These are phyloP conservation scores for Sordariomycetes sp. DNA, from an alignment of 2,329 filamentous ascomycete genomes.

Conservation along the genomic window DNA sequence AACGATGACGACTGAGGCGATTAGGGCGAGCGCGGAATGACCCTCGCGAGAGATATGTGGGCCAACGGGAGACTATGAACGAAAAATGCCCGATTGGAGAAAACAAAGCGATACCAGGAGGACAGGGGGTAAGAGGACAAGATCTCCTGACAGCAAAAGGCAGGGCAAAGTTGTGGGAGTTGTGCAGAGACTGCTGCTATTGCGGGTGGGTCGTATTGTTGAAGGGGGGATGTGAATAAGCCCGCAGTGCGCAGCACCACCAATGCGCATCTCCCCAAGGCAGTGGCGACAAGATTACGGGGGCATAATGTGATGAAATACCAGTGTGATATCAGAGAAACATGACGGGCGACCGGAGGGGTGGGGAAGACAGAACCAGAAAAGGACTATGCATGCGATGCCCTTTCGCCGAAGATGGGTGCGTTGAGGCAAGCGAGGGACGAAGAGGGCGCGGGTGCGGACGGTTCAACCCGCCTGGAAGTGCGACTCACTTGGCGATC, in stretches of 20 bases:
- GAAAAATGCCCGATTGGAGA: not conserved
- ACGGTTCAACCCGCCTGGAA: not conserved
- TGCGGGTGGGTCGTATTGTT: not conserved
- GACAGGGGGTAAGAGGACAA: not conserved
- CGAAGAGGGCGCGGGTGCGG: not conserved
- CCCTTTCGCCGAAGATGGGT: not conserved
- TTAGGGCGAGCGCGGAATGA: not conserved
- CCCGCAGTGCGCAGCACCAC: not conserved
- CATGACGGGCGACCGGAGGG: not conserved
- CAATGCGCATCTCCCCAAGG: not conserved
- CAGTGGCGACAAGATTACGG: not conserved
- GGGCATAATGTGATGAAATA: not conserved
- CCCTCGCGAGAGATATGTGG: not conserved
- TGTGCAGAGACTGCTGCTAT: not conserved
- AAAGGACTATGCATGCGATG: no score
- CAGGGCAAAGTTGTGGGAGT: not conserved
- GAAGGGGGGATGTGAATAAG: not conserved
- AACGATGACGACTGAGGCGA: not conserved
- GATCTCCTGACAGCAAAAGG: not conserved
- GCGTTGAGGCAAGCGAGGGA: not conserved
- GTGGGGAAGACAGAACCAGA: not conserved
- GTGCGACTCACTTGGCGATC: slow-evolving; percentile 4
- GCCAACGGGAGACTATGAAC: not conserved
- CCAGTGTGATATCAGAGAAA: not conserved
- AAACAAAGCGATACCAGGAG: not conserved